These are phyloP conservation scores for Vitis rupestris DNA, from an alignment of 164 flowering plant species.

Conservation along the genomic window DNA sequence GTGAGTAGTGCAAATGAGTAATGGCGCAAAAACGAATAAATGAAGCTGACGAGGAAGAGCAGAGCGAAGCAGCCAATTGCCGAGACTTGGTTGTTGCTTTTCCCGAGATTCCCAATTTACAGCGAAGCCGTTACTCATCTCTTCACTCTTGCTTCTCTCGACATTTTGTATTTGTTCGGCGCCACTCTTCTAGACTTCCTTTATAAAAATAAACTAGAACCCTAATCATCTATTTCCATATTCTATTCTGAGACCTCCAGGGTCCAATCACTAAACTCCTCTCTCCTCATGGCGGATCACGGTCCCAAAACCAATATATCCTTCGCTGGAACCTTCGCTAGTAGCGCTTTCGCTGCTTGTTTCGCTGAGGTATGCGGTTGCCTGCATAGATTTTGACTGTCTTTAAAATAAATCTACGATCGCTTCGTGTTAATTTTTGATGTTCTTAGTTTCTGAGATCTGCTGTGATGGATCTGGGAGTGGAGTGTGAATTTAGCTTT, in stretches of 20 bases:
- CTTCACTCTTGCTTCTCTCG: neutral
- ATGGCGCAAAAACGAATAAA: neutral
- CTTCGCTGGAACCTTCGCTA: slow-evolving; percentile 71
- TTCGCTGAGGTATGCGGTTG: slow-evolving; percentile 67
- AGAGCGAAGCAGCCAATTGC: slow-evolving; percentile 14
- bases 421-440: neutral
- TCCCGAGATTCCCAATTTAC: slow-evolving; percentile 19
- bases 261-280: no score
- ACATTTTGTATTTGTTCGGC: neutral
- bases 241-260: no score
- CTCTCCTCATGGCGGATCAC: slow-evolving; percentile 29
- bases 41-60: neutral
- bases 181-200: neutral
- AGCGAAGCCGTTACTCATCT: neutral
- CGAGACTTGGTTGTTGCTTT: slow-evolving; percentile 4
- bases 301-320: slow-evolving; percentile 64
- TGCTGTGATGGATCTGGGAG: no score
- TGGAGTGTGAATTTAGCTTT: no score
- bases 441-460: no score
- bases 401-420: neutral
- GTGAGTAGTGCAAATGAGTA: no score
- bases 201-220: neutral
- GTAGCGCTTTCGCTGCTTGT: slow-evolving; percentile 94
- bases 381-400: neutral
- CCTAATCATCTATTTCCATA: neutral